Percentiles rank a stretch among this genome's conserved stretches.
Conservation (phyloP, 192 early-diverging fungal genomes). For the Gigaspora rosea region DNA sequence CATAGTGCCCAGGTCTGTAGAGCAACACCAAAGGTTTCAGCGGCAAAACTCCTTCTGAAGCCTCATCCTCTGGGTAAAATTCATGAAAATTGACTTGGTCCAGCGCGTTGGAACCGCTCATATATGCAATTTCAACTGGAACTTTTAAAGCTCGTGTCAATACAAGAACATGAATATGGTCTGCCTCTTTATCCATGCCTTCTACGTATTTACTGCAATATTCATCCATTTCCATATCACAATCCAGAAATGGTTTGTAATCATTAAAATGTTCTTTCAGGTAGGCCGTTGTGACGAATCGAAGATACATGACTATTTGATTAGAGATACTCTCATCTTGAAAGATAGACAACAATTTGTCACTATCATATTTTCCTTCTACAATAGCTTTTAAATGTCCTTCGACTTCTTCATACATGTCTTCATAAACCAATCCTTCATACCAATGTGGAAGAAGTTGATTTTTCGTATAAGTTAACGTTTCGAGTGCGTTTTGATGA, state of each 20-base stretch:
- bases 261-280: conserved; percentile 56
- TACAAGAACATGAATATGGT: conserved; percentile 80
- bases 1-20: conserved; percentile 72
- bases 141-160: conserved; percentile 67
- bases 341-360: conserved; percentile 48
- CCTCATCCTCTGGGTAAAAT: conserved; percentile 57
- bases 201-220: conserved; percentile 58
- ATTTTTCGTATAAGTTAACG: conserved; percentile 45
- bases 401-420: conserved; percentile 55
- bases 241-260: conserved; percentile 59
- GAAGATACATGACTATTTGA: conserved; percentile 59
- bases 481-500: conserved; percentile 34
- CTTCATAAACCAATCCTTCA: conserved; percentile 53
- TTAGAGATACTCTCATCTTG: conserved; percentile 60
- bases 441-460: conserved; percentile 48
- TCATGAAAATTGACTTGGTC: conserved; percentile 72
- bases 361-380: conserved; percentile 36
- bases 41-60: conserved; percentile 30
- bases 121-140: conserved; percentile 66
- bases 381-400: conserved; percentile 44
- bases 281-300: conserved; percentile 58
- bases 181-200: conserved; percentile 69
- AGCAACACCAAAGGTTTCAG: conserved; percentile 46
- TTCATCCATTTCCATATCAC: conserved; percentile 57
- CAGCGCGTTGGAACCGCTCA: conserved; percentile 58